Evolutionary conservation across 257 asterid genomes (phyloP).

Genomic region (Solanum corneliomulleri): DNA sequence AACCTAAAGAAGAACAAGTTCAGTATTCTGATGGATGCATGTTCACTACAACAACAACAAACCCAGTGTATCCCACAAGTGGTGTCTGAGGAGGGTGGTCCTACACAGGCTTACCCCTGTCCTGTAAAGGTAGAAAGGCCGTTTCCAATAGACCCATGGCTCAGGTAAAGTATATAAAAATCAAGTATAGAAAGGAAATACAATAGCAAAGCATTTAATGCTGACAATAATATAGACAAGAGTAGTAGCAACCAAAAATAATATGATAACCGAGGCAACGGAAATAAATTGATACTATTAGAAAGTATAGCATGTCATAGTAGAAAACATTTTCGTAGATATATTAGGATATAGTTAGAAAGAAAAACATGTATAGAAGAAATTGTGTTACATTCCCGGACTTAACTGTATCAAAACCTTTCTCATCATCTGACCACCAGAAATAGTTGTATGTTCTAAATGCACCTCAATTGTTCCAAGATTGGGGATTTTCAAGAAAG

Average conservation of each 20-base stretch:
- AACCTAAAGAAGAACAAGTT: neutral
- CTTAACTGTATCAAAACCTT: neutral
- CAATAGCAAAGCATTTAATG: neutral
- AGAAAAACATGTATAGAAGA: neutral
- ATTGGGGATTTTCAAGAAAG: neutral
- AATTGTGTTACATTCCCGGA: neutral
- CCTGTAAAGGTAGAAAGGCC: neutral
- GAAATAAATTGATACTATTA: neutral
- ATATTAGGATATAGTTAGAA: neutral
- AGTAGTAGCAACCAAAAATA: neutral
- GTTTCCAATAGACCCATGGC: neutral
- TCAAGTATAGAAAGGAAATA: neutral
- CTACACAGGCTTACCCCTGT: neutral
- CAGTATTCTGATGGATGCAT: neutral
- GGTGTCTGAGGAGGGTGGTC: neutral
- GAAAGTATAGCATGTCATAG: neutral
- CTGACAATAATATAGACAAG: neutral
- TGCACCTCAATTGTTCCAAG: neutral
- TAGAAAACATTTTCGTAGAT: neutral
- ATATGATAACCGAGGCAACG: neutral
- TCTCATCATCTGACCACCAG: neutral
- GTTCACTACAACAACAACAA: neutral
- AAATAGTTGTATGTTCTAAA: neutral
- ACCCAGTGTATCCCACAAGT: neutral
- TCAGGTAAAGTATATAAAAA: neutral